Evolutionary conservation across 2,329 filamentous ascomycete genomes (phyloP), one percentile per base, ranked within the genome.

Genomic region (Neurospora crassa): DNA sequence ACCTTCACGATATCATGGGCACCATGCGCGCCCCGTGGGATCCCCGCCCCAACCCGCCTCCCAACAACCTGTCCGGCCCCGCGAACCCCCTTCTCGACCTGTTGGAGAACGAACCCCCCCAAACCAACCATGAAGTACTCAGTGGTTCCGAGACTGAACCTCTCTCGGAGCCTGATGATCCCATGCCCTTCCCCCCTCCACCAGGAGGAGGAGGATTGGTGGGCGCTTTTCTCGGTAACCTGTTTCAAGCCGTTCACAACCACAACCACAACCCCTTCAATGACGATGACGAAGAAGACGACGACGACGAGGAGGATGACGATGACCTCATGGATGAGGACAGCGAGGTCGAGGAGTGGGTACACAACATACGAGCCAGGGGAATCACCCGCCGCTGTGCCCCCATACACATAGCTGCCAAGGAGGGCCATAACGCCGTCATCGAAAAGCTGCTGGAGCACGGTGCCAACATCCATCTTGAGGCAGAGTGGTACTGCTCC

Each of bases 341-440:
- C 8, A 63, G 24, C 53, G 53, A 63, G 53, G 24, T 63, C 14
- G 53, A 63, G 6, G 67, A 67, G 10, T 67, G 40, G 24, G 16
- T 53, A 47, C 29, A 11, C 53, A 63, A 63, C 0, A 34, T 63
- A 34, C 53, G 53, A 8, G 18, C 53, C 10, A 34, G 53, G 53
- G 53, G 53, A 7, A 29, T 16, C 24, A 14, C 68, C 3, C 41
- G 68, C 37, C 41, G 29, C 3, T 74, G 74, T 40, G 70, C 69
- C 5, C 69, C 73, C 29, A 67, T 75, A 3, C 75, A 76, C 20
- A 43, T 76, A 18, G 74, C 74, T 8, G 74, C 73, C 20, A 71
- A 69, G n/a, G 68, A 70, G 40, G 76, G 76, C 1, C 71, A 75
- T 34, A 67, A 69, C 18, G 70, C 73, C 5, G 67, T 71, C 11